These are phyloP conservation scores for Parathielavia hyrcaniae DNA, from an alignment of 495 filamentous ascomycete species.

Conservation along the genomic window DNA sequence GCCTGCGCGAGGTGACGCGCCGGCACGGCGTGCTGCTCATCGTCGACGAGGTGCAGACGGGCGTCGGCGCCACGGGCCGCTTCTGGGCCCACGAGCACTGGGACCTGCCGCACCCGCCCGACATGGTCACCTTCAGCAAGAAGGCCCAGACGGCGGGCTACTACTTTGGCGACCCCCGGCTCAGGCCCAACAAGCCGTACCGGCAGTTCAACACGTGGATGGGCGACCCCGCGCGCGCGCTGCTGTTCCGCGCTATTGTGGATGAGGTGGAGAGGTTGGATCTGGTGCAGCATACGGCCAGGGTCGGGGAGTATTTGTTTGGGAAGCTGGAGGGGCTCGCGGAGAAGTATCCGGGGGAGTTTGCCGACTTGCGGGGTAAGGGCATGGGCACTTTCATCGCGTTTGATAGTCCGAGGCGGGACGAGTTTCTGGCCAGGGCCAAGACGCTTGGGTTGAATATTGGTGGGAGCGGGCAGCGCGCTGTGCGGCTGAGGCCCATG, in stretches of 20 bases:
- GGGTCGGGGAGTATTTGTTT: constrained; percentile 80
- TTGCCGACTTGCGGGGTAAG: constrained; percentile 87
- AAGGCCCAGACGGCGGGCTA: constrained; percentile 98
- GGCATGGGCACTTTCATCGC: constrained; percentile 96
- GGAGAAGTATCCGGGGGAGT: constrained; percentile 70
- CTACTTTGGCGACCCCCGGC: constrained; percentile 81
- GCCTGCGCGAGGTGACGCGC: constrained; percentile 78
- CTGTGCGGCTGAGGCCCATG: constrained; percentile 89
- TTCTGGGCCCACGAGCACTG: constrained; percentile 99
- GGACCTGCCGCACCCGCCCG: constrained; percentile 74
- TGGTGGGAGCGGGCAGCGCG: constrained; percentile 74
- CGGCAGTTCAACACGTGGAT: constrained; percentile 99
- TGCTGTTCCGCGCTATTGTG: constrained; percentile 90
- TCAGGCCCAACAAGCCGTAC: constrained; percentile 98
- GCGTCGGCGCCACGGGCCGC: constrained; percentile 88
- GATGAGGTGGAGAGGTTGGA: constrained; percentile 76
- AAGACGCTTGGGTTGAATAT: constrained; percentile 88
- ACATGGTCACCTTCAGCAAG: constrained; percentile 99
- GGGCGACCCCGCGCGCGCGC: constrained; percentile 86
- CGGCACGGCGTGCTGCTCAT: constrained; percentile 86
- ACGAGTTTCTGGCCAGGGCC: constrained; percentile 74
- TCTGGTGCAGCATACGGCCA: constrained; percentile 74
- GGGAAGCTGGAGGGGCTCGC: constrained; percentile 61
- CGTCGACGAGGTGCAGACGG: constrained; percentile 97
- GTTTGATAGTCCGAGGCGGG: constrained; percentile 81